Evolutionary conservation across 2,329 filamentous ascomycete species (phyloP), one percentile per base, ranked within the genome.

Genomic region (Penicillium brasilianum): DNA sequence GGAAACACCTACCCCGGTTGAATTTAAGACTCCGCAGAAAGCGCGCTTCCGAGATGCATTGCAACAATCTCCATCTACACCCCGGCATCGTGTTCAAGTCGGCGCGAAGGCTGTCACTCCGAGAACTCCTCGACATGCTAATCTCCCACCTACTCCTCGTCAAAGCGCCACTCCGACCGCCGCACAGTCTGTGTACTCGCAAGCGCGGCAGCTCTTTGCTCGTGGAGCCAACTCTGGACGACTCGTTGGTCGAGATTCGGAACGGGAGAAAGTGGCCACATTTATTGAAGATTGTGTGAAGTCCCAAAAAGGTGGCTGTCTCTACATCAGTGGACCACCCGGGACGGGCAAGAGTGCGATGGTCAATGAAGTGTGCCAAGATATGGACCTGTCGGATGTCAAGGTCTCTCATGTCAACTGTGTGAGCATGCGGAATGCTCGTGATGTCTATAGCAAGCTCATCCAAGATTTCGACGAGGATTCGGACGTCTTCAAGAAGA

Each of bases 311-410:
- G 88, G 88, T 56, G 93, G 93, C 56, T 98, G 94, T 73, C 85
- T 97, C 55, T 99, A 99, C 74, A 90, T 99, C 67, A 97, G 93
- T 69, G 95, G 95, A 0, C 95, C 95, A 4, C 95, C 95, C 2
- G 95, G 95, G 11, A 99, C 95, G 0, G 95, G 95, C 57, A 99
- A 99, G 81, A 98, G 93, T 76, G 95, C 95, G 32, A 90, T 98
- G 82, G 88, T 98, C 63, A 88, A 88, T 64, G 89, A 96, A 73
- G 86, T 96, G 54, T 90, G 90, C 51, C 81, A 86, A 51, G 82
- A 87, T 46, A 78, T 89, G 52, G 79, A 81, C 36, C 79, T 83
- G 16, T 71, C 76, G 13, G 76, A 76, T 4, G 81, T 95, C 56
- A 88, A 87, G 70, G 88, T 89, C 56, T 88, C 88, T 2, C 94